Evolutionary conservation across 371 early-diverging fungal species (phyloP).

Genomic region (Mycotypha africana): DNA sequence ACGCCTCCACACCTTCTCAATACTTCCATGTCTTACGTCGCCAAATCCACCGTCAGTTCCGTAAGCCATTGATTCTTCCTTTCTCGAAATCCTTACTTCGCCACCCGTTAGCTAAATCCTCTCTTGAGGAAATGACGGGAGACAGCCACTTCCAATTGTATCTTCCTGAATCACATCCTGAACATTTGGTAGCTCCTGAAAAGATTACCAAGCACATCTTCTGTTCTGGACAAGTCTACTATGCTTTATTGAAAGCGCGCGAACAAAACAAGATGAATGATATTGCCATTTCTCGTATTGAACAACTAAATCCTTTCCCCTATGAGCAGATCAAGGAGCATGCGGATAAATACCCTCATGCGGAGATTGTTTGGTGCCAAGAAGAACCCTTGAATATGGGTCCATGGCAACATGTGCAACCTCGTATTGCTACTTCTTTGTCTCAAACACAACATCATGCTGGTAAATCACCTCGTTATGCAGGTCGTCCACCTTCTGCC

Average conservation of each 20-base stretch:
- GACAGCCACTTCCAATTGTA: conserved; percentile 83
- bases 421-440: conserved; percentile 82
- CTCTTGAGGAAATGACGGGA: conserved; percentile 76
- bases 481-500: conserved; percentile 89
- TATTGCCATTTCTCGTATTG: conserved; percentile 91
- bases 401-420: conserved; percentile 79
- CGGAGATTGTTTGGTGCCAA: conserved; percentile 90
- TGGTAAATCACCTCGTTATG: conserved; percentile 71
- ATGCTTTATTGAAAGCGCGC: conserved; percentile 81
- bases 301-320: conserved; percentile 96
- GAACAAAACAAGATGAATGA: conserved; percentile 77
- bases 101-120: conserved; percentile 86
- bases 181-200: conserved; percentile 68
- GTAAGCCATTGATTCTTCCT: conserved; percentile 89
- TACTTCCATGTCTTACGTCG: conserved; percentile 95
- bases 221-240: conserved; percentile 96
- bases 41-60: conserved; percentile 93
- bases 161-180: conserved; percentile 85
- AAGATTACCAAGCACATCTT: conserved; percentile 84
- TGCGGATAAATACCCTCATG: conserved; percentile 85
- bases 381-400: conserved; percentile 96
- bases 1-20: conserved; percentile 92
- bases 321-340: conserved; percentile 82
- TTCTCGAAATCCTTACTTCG: conserved; percentile 92
- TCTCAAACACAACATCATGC: conserved; percentile 64